These are phyloP conservation scores for Pezicula radicicola DNA, from an alignment of 2,329 filamentous ascomycete species.

Conservation along the genomic window DNA sequence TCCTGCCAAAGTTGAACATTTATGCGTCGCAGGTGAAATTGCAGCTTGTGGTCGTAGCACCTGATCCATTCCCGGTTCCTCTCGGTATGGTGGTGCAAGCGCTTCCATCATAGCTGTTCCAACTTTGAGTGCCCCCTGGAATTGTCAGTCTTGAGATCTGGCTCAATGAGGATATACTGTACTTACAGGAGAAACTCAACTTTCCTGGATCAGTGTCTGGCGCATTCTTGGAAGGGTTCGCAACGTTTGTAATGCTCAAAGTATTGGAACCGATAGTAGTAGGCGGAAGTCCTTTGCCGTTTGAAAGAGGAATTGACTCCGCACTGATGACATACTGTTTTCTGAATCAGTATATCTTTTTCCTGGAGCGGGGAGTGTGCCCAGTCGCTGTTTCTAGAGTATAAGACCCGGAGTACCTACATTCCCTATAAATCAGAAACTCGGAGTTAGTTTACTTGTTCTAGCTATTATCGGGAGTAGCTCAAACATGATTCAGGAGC, in stretches of 20 bases:
- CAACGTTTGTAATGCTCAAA: not conserved
- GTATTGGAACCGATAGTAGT: not conserved
- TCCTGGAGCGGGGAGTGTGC: too few species aligned
- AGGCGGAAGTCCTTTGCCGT: not conserved
- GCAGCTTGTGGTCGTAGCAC: not conserved
- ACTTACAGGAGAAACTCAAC: not conserved
- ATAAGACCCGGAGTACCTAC: too few species aligned
- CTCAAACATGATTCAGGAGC: too few species aligned
- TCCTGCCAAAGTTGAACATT: not conserved
- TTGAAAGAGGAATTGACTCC: not conserved
- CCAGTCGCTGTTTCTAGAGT: too few species aligned
- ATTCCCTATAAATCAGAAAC: too few species aligned
- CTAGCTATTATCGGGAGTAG: too few species aligned
- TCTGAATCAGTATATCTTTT: not conserved
- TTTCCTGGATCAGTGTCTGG: not conserved
- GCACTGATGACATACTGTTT: not conserved
- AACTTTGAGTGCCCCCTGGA: not conserved
- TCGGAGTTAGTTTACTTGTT: too few species aligned
- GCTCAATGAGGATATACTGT: not conserved
- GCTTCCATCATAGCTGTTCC: not conserved
- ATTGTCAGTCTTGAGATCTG: not conserved
- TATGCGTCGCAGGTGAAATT: not conserved
- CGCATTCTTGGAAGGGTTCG: not conserved
- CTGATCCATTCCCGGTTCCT: not conserved
- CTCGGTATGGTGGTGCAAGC: not conserved